Conservation (phyloP, 352 stramenopile genomes). For the Phytophthora sansomeana region DNA sequence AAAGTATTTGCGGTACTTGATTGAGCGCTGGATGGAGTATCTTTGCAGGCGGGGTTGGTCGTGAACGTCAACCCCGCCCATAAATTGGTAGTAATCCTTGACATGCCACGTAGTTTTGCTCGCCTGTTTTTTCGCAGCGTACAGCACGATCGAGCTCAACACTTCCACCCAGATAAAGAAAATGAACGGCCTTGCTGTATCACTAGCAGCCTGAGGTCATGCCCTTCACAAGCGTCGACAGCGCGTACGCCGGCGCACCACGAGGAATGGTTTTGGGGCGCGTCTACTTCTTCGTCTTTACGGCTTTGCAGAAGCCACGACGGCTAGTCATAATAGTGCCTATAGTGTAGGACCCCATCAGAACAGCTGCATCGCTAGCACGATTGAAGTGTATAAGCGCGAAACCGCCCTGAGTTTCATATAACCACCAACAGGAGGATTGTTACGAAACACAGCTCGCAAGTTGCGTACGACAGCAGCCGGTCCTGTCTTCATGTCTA, state of each 20-base stretch:
- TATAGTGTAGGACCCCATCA: constrained; percentile 11
- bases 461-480: constrained; percentile 18
- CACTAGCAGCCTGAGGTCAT: constrained; percentile 10
- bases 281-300: constrained; percentile 8
- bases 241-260: constrained; percentile 1
- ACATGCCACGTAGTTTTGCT: constrained; percentile 13
- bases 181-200: constrained; percentile 17
- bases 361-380: constrained; percentile 4
- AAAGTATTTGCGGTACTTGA: constrained; percentile 22
- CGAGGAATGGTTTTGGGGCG: constrained; percentile 11
- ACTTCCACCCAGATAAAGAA: constrained; percentile 8
- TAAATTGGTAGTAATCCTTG: constrained; percentile 16
- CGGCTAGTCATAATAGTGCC: constrained; percentile 21
- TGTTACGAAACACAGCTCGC: not conserved
- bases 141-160: not conserved
- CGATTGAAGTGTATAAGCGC: constrained; percentile 18
- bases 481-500: constrained; percentile 18
- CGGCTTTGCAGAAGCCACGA: constrained; percentile 7
- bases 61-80: constrained; percentile 25
- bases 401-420: too few relatives aligned
- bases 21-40: constrained; percentile 16
- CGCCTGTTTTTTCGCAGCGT: constrained; percentile 5
- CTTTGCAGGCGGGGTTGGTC: constrained; percentile 15
- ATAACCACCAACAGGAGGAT: constrained; percentile 12
- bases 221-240: constrained; percentile 8